These are phyloP conservation scores for Meyerozyma carpophila DNA, from an alignment of 1,139 yeast genomes.

Conservation along the genomic window DNA sequence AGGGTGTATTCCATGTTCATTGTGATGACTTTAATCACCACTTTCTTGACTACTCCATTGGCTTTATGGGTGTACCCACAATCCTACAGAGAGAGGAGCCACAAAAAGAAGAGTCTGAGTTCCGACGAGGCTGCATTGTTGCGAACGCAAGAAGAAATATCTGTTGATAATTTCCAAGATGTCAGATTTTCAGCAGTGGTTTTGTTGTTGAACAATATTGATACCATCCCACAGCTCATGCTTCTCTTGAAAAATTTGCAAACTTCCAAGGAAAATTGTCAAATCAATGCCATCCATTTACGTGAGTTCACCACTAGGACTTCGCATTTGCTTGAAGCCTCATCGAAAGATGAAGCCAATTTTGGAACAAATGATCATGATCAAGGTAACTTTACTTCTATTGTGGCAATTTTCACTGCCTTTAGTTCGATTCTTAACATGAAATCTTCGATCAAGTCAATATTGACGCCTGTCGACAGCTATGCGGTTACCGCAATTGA, in stretches of 20 bases:
- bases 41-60: conserved; percentile 71
- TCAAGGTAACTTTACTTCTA: conserved; percentile 30
- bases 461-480: conserved; percentile 40
- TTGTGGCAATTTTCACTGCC: conserved; percentile 48
- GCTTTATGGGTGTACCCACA: conserved; percentile 57
- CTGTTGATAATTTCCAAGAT: conserved; percentile 13
- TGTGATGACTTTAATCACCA: conserved; percentile 72
- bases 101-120: conserved; percentile 13
- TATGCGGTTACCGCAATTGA: conserved; percentile 24
- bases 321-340: conserved; percentile 63
- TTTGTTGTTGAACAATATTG: conserved; percentile 25
- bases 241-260: conserved; percentile 21
- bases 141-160: background rate
- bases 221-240: conserved; percentile 30
- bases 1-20: conserved; percentile 74
- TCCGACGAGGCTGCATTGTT: conserved; percentile 5
- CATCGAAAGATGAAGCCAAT: conserved; percentile 19
- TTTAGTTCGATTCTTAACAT: conserved; percentile 48
- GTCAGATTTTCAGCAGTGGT: conserved; percentile 20
- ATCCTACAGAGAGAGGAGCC: conserved; percentile 50
- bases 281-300: conserved; percentile 52
- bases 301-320: conserved; percentile 62
- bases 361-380: conserved; percentile 9
- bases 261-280: conserved; percentile 15
- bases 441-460: conserved; percentile 47